Base-by-base conservation (phyloP, 768 basidiomycete species). In the Lanmaoa rubissima region DNA sequence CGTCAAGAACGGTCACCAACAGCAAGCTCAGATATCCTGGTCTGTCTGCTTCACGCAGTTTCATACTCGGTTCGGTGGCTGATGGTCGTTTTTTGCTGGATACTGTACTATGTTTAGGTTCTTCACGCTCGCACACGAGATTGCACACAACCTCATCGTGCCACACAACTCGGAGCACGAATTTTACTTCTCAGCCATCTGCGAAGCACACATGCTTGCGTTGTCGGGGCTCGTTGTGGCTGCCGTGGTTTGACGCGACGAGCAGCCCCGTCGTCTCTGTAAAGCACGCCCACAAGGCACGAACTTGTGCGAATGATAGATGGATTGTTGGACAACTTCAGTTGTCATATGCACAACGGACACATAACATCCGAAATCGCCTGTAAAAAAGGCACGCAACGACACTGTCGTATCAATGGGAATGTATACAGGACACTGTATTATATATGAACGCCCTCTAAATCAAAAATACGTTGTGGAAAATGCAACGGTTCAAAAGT, bases 131-230 rank as follows among this genome's bases (percentile, higher is more conserved):
- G 94, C 95, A 0, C 96, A 97, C 69, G 94, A 94, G 67, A 90
- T 94, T 61, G 92, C 92, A 10, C 94, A 98, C 72, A 98, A 96
- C 66, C 76, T 97, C 2, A 87, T 95, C 16, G 79, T 85, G 41
- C 82, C 84, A 0, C 95, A 97, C 65, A 94, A 96, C 69, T 86
- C 91, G 1, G 88, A 94, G 66, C 94, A 96, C 61, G 92, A 94
- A 60, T 98, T 97, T 71, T 97, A 92, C 71, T 94, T 96, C 65
- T 92, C 92, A 31, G 86, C 90, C 7, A 89, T 98, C 19, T 91
- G 90, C 60, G 92, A 97, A 73, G 81, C 78, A 35, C 79, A 81
- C 65, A 67, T 87, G 28, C 60, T 76, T 49, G 65, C 71, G 19
- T 71, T 86, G 21, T 73, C 71, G 26, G 67, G 55, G 35, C 69